phyloP scores from a whole-genome alignment of 495 filamentous ascomycete species.

The Bryoglossum gracile region DNA sequence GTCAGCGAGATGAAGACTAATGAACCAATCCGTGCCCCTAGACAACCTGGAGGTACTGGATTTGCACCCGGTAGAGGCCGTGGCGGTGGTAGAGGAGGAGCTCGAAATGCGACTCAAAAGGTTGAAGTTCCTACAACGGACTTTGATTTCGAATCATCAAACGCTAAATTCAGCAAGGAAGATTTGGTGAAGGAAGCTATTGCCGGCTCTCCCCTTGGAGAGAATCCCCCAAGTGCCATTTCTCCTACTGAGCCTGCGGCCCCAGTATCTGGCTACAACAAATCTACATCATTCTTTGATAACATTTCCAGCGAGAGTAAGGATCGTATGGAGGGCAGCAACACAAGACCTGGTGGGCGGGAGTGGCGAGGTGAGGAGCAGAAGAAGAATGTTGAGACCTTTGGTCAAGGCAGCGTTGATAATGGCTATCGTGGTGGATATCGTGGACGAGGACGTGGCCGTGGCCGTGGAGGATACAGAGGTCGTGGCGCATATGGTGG shows the following conservation, averaged over 20 bases:
- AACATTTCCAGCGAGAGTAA: constrained; percentile 92
- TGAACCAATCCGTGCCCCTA: constrained; percentile 32
- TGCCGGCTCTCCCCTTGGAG: constrained; percentile 62
- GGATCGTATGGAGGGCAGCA: constrained; percentile 70
- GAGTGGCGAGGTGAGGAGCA: constrained; percentile 91
- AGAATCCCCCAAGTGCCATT: constrained; percentile 38
- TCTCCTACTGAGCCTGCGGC: constrained; percentile 33
- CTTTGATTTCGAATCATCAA: constrained; percentile 87
- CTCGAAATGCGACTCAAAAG: constrained; percentile 51
- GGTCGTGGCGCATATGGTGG: constrained; percentile 39
- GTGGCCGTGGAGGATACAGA: constrained; percentile 48
- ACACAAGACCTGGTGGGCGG: constrained; percentile 64
- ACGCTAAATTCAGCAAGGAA: constrained; percentile 98
- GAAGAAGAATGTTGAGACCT: constrained; percentile 94
- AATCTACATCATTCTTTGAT: constrained; percentile 83
- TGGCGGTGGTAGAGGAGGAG: constrained; percentile 48
- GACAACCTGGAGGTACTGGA: constrained; percentile 36
- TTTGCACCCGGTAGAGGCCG: constrained; percentile 38
- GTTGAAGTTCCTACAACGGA: constrained; percentile 83
- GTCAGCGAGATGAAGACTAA: constrained; percentile 82
- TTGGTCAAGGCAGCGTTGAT: constrained; percentile 96
- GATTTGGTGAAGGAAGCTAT: constrained; percentile 89
- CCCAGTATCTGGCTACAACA: constrained; percentile 62
- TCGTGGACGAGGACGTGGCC: constrained; percentile 59
- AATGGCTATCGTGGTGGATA: constrained; percentile 69